These are phyloP conservation scores for Ensete glaucum DNA, from an alignment of 176 grass and related monocot species.

Conservation along the genomic window DNA sequence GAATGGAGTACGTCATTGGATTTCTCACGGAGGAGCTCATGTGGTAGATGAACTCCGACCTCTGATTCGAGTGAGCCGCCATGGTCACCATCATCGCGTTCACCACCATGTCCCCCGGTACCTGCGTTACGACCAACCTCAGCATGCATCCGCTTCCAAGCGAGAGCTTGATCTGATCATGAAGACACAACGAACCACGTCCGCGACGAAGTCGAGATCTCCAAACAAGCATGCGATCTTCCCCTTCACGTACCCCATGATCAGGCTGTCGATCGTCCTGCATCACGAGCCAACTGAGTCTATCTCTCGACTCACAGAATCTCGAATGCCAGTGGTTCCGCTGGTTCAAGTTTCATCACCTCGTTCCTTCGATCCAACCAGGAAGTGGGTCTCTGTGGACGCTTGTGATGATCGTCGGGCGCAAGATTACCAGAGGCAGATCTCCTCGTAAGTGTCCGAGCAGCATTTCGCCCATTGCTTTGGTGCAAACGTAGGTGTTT, in stretches of 20 bases:
- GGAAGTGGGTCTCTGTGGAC: conserved; percentile 25
- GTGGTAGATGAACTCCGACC: conserved; percentile 2
- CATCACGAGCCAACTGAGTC: too few relatives aligned
- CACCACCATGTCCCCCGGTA: conserved; percentile 84
- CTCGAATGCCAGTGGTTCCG: too few relatives aligned
- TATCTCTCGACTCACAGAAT: too few relatives aligned
- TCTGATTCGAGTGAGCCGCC: conserved; percentile 34
- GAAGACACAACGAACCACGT: neutral
- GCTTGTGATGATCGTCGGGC: conserved; percentile 18
- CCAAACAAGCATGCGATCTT: neutral
- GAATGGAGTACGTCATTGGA: neutral
- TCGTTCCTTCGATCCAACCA: conserved; percentile 32
- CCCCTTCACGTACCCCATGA: neutral
- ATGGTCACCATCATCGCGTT: conserved; percentile 67
- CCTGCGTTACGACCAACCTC: conserved; percentile 24
- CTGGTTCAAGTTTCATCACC: conserved; percentile 10
- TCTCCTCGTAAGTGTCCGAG: neutral
- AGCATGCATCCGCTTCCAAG: too few relatives aligned
- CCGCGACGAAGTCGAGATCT: neutral
- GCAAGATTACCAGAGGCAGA: conserved; percentile 26
- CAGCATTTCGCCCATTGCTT: conserved; percentile 31
- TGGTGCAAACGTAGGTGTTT: conserved; percentile 25
- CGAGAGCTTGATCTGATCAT: neutral
- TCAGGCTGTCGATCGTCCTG: neutral
- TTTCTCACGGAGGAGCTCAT: neutral